Percentiles rank a stretch among this genome's conserved stretches.
Evolutionary conservation across 306 rosid species (phyloP).

Genomic region (Ceratonia siliqua): DNA sequence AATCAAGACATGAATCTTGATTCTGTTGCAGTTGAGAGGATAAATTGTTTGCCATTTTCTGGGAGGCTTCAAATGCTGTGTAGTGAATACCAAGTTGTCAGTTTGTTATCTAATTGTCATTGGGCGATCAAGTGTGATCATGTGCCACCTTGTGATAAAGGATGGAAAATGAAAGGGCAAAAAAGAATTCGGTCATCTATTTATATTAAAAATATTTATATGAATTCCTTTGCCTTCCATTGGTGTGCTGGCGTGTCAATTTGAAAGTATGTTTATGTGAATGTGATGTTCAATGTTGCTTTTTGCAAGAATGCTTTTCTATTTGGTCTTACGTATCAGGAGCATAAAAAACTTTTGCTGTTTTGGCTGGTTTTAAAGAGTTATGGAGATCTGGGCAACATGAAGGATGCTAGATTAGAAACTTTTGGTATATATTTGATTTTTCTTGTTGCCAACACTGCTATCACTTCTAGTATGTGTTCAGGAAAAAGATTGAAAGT

Average conservation of each 20-base stretch:
- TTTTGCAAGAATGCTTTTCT: not conserved
- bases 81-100: too few species aligned
- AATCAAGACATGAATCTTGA: conserved; percentile 28
- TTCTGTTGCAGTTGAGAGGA: conserved; percentile 28
- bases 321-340: not conserved
- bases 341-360: not conserved
- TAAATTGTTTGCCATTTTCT: conserved; percentile 6
- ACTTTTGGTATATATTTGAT: not conserved
- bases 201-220: not conserved
- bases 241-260: not conserved
- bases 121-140: too few species aligned
- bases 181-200: not conserved
- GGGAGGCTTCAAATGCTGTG: conserved; percentile 24
- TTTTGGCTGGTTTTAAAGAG: not conserved
- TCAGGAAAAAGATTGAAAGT: not conserved
- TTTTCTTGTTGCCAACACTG: not conserved
- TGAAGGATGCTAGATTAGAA: not conserved
- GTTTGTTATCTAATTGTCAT: too few species aligned
- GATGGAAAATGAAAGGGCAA: not conserved
- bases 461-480: not conserved
- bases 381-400: not conserved
- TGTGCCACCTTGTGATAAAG: too few species aligned
- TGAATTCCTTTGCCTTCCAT: conserved; percentile 3
- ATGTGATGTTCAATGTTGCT: not conserved
- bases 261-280: not conserved